Base-by-base conservation (phyloP, 1,284 basidiomycete genomes). In the Cerioporus squamosus region DNA sequence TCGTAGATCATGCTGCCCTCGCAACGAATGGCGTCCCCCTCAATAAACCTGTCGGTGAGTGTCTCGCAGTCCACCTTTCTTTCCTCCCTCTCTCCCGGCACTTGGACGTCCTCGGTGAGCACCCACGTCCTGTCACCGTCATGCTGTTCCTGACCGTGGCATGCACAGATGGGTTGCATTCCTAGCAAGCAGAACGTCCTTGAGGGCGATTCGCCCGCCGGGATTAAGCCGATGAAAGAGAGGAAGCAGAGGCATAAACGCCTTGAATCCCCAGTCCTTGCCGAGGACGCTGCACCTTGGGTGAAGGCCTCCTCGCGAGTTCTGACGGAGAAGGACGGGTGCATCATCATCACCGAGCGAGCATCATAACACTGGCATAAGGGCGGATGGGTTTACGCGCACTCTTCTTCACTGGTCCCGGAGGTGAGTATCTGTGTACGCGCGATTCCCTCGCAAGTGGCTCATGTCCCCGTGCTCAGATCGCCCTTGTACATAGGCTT, bases 141-240 rank as follows among this genome's bases (percentile, higher is more conserved):
- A 20, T 5, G 8, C 42, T 10, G 29, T 14, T 23, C n/a, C 29
- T 46, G 9, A 31, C 22, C 7, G 5, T 14, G 40, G 22, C 33
- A 18, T 29, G 24, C 26, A 14, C 24, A 61, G 59, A 68, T 80
- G 79, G 79, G 79, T 49, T 80, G 79, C 65, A 76, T 77, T 57
- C 75, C 77, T 24, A 81, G 79, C 70, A 81, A 79, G 66, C 72
- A 74, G 48, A 61, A 63, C 10, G 62, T 65, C 33, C 60, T 71
- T 9, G 65, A 68, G 18, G 61, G 59, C 45, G 65, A 67, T 42
- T 54, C 52, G 26, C 46, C 58, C 23, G 56, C 50, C 7, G 33
- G 53, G 33, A 53, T 51, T 49, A 44, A 51, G 24, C 51, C 57
- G 24, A 45, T 56, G 51, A 54, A 58, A 50, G 55, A 56, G 60